These are phyloP conservation scores for Colletotrichum chrysophilum DNA, from an alignment of 2,329 filamentous ascomycete genomes.

Conservation along the genomic window DNA sequence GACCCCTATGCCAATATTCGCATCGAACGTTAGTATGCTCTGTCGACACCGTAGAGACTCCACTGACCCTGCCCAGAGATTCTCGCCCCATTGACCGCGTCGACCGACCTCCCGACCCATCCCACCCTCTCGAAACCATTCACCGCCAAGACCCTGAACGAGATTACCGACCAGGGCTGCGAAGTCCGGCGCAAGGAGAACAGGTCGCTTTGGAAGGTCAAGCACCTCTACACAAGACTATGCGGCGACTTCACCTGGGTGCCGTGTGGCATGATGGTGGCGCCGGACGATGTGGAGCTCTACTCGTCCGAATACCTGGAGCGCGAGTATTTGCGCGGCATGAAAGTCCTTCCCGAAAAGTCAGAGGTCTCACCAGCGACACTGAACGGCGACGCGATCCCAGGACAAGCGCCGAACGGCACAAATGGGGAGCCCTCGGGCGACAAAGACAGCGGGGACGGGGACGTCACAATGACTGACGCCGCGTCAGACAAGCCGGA, in stretches of 20 bases:
- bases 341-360: conserved; percentile 9
- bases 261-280: conserved; percentile 63
- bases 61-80: conserved; percentile 59
- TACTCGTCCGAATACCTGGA: conserved; percentile 55
- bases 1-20: conserved; percentile 77
- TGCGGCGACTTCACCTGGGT: conserved; percentile 77
- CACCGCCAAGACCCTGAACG: conserved; percentile 73
- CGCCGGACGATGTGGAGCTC: conserved; percentile 59
- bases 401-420: conserved; percentile 17
- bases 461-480: conserved; percentile 27
- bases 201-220: conserved; percentile 73
- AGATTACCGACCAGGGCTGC: conserved; percentile 72
- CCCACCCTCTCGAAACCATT: conserved; percentile 78
- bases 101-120: conserved; percentile 76
- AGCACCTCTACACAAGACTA: conserved; percentile 74
- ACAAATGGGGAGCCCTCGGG: conserved; percentile 26
- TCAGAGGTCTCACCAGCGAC: conserved; percentile 2
- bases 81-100: conserved; percentile 75
- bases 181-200: conserved; percentile 79
- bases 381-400: conserved; percentile 22
- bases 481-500: conserved; percentile 2
- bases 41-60: not conserved
- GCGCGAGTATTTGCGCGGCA: conserved; percentile 34
- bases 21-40: conserved; percentile 66
- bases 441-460: conserved; percentile 15